A percentile compares a stretch with the other conserved stretches of the same genome.
phyloP scores from a whole-genome alignment of 148 eudicot species.

The Suaeda aralocaspica region DNA sequence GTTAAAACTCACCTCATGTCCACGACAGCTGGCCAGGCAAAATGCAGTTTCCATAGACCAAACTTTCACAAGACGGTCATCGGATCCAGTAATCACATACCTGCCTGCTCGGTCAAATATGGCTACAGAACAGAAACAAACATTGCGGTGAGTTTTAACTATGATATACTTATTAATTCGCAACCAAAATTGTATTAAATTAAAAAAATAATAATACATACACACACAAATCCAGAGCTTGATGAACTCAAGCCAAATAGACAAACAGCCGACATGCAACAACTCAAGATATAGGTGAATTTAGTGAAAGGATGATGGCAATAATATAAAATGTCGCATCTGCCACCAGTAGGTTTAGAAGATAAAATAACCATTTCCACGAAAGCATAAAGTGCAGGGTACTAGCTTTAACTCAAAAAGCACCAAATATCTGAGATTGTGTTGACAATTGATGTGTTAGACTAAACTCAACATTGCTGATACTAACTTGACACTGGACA shows the following conservation, averaged over 20 bases:
- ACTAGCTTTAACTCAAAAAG: background rate
- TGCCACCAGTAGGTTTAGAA: background rate
- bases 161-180: background rate
- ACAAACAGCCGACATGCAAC: background rate
- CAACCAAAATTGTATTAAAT: background rate
- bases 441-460: background rate
- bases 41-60: conserved; percentile 99
- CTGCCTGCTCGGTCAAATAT: conserved; percentile 90
- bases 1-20: conserved; percentile 90
- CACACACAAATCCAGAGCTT: background rate
- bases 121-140: conserved; percentile 51
- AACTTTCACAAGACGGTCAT: conserved; percentile 93
- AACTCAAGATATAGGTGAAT: background rate
- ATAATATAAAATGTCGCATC: background rate
- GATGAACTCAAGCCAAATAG: background rate
- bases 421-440: background rate
- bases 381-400: background rate
- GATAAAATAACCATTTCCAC: background rate
- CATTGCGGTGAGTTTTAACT: background rate
- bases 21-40: conserved; percentile 93
- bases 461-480: background rate
- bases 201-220: background rate
- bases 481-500: background rate
- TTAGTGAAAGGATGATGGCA: background rate
- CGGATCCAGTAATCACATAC: conserved; percentile 95